A percentile compares a stretch with the other conserved stretches of the same genome.
Conservation (phyloP, 2,329 filamentous ascomycete genomes). For the Cladosporium velox region DNA sequence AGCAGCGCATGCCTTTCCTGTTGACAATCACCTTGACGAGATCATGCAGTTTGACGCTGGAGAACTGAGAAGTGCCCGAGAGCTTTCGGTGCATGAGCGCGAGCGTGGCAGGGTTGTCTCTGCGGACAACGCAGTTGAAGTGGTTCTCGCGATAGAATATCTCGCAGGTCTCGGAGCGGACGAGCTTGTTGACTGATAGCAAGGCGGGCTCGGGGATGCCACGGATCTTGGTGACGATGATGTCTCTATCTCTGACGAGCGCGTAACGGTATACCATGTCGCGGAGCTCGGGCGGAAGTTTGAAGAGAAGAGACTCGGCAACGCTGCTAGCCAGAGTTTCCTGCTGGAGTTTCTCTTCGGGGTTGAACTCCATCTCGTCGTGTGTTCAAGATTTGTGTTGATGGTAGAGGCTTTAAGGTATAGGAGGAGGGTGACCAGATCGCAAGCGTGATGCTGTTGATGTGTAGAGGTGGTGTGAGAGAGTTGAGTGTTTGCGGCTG, state of each 20-base stretch:
- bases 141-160: not conserved
- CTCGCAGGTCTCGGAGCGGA: not conserved
- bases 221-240: not conserved
- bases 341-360: not conserved
- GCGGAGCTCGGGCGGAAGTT: slow-evolving; percentile 5
- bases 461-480: not conserved
- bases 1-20: not conserved
- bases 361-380: not conserved
- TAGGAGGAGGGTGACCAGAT: no score
- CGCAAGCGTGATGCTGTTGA: not conserved
- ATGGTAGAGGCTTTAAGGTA: not conserved
- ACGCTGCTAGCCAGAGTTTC: not conserved
- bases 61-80: no score
- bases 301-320: not conserved
- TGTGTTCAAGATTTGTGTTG: not conserved
- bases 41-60: no score
- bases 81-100: not conserved
- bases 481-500: not conserved
- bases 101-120: not conserved
- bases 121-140: not conserved
- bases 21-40: no score
- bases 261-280: not conserved
- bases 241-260: not conserved
- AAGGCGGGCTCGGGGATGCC: not conserved
- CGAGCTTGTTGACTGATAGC: not conserved